Evolutionary conservation across 2,329 filamentous ascomycete genomes (phyloP).

Genomic region (Dothideomycetidae sp.): DNA sequence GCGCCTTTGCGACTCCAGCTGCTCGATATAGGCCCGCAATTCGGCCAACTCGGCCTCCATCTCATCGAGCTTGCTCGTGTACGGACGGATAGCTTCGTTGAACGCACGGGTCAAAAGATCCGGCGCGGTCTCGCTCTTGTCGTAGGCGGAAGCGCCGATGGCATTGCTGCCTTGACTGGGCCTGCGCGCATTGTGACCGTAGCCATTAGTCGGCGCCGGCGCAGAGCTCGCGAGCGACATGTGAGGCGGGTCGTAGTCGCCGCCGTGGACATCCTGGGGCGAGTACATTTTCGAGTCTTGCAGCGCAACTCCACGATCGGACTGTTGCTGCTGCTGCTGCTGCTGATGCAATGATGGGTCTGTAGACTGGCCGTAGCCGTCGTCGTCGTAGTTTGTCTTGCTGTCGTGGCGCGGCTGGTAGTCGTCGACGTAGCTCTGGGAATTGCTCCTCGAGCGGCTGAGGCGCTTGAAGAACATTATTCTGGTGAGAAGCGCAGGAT

Average conservation of each 20-base stretch:
- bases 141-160: conserved; percentile 1
- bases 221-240: conserved; percentile 9
- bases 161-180: conserved; percentile 3
- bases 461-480: conserved; percentile 37
- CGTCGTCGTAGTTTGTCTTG: conserved; percentile 33
- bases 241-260: conserved; percentile 10
- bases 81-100: conserved; percentile 38
- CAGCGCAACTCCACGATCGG: conserved; percentile 11
- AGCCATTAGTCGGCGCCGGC: conserved; percentile 13
- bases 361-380: conserved; percentile 26
- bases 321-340: conserved; percentile 15
- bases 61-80: conserved; percentile 39
- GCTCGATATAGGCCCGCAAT: conserved; percentile 35
- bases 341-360: conserved; percentile 25
- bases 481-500: conserved; percentile 13
- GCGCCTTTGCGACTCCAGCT: conserved; percentile 36
- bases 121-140: conserved; percentile 30
- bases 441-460: conserved; percentile 29
- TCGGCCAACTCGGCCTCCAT: conserved; percentile 38
- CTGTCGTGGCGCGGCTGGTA: conserved; percentile 28
- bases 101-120: conserved; percentile 39
- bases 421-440: conserved; percentile 36
- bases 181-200: conserved; percentile 10
- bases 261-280: conserved; percentile 6
- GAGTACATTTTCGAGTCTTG: conserved; percentile 18